Evolutionary conservation across 163 green algal genomes (phyloP).

Genomic region (Trebouxiophyceae sp.): DNA sequence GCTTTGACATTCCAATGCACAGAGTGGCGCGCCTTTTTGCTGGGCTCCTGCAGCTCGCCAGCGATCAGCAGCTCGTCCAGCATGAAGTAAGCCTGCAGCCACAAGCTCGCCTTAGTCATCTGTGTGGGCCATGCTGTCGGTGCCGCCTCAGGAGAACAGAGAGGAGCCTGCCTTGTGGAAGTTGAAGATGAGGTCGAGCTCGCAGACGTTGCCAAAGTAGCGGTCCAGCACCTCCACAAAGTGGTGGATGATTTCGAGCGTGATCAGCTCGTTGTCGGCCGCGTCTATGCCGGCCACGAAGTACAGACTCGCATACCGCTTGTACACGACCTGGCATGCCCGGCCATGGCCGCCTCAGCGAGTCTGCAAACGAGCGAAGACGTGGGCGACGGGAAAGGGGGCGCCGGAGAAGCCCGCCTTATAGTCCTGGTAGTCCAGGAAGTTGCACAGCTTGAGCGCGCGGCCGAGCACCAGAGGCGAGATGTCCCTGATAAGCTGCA

Average conservation of each 20-base stretch:
- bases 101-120: neutral
- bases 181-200: slow-evolving; percentile 99
- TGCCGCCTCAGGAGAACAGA: neutral
- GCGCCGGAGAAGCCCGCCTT: slow-evolving; percentile 44
- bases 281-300: slow-evolving; percentile 86
- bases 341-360: neutral
- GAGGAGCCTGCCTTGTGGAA: slow-evolving; percentile 81
- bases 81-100: slow-evolving; percentile 91
- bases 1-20: no score
- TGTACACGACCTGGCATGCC: slow-evolving; percentile 56
- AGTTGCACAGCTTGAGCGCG: slow-evolving; percentile 91
- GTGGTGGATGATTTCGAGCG: slow-evolving; percentile 87
- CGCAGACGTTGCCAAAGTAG: slow-evolving; percentile 98
- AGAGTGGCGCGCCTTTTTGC: slow-evolving; percentile 56
- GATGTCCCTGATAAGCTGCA: slow-evolving; percentile 71
- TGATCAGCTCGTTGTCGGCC: slow-evolving; percentile 95
- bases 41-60: slow-evolving; percentile 91
- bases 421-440: slow-evolving; percentile 86
- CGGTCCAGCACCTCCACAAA: slow-evolving; percentile 92
- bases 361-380: neutral
- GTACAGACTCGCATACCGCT: slow-evolving; percentile 95
- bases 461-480: slow-evolving; percentile 66
- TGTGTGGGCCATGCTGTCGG: neutral
- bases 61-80: slow-evolving; percentile 94
- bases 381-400: neutral